Evolutionary conservation across 108 stramenopile genomes (phyloP).

Genomic region (Nitzschia palea): DNA sequence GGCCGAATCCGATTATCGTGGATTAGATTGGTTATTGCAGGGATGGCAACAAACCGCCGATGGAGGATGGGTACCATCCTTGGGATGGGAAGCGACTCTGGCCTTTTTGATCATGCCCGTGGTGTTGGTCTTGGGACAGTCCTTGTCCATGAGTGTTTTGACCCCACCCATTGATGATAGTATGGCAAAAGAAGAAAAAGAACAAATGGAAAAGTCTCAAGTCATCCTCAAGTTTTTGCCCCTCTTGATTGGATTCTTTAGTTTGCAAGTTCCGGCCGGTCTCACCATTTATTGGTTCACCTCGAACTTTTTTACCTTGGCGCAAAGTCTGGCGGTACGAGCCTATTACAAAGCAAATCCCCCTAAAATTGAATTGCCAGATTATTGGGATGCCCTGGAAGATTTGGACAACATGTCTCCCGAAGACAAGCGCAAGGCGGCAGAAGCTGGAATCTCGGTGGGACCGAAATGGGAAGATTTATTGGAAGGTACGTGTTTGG

Average conservation of each 20-base stretch:
- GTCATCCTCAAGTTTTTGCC: conserved; percentile 89
- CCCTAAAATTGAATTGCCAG: conserved; percentile 80
- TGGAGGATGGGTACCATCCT: conserved; percentile 52
- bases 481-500: conserved; percentile 40
- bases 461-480: conserved; percentile 74
- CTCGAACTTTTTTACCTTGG: conserved; percentile 85
- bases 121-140: conserved; percentile 84
- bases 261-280: conserved; percentile 94
- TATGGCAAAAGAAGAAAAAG: conserved; percentile 59
- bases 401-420: conserved; percentile 68
- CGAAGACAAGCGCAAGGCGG: conserved; percentile 76
- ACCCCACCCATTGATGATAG: conserved; percentile 76
- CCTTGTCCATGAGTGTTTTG: conserved; percentile 82
- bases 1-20: conserved; percentile 69
- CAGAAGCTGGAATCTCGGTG: conserved; percentile 69
- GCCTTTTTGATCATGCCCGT: conserved; percentile 91
- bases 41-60: conserved; percentile 54
- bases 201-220: conserved; percentile 65
- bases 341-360: conserved; percentile 84
- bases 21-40: conserved; percentile 81
- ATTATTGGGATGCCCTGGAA: conserved; percentile 85
- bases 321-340: conserved; percentile 68
- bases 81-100: conserved; percentile 94
- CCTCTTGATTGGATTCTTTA: conserved; percentile 93
- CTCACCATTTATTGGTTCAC: conserved; percentile 96